These are phyloP conservation scores for Fonsecaea pedrosoi DNA, from an alignment of 2,329 filamentous ascomycete genomes.

Conservation along the genomic window DNA sequence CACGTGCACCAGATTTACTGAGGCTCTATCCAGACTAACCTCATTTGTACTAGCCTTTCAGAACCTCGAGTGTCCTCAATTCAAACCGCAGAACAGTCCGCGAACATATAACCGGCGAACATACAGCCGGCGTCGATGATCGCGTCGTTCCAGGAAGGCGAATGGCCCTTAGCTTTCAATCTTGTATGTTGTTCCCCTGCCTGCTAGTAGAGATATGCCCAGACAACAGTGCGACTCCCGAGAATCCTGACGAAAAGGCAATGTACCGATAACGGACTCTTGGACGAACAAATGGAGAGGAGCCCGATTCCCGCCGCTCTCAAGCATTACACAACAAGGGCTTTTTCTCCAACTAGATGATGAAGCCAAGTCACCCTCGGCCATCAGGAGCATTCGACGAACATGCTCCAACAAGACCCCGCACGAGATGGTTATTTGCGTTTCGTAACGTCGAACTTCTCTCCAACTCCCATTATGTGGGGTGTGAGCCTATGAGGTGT, in stretches of 20 bases:
- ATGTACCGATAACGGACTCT: neutral
- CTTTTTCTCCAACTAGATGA: neutral
- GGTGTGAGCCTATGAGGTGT: conserved; percentile 9
- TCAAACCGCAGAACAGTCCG: no score
- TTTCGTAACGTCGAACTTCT: neutral
- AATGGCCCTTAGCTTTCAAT: no score
- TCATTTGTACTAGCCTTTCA: neutral
- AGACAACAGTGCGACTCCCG: neutral
- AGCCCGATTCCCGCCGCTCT: neutral
- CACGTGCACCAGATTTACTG: neutral
- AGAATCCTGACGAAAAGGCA: neutral
- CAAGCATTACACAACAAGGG: neutral
- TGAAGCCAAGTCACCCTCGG: conserved; percentile 7
- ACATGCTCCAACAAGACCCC: conserved; percentile 13
- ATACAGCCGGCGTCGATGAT: no score
- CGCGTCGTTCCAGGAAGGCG: no score
- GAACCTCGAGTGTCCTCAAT: neutral
- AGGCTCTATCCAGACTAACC: neutral
- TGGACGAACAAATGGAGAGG: neutral
- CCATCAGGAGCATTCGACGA: neutral
- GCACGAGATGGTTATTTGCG: neutral
- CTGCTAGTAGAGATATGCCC: neutral
- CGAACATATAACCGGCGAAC: no score
- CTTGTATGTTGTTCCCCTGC: no score
- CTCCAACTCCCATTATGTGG: conserved; percentile 18